Base-by-base conservation (phyloP, 108 stramenopile species). In the Chaetoceros tenuissimus region DNA sequence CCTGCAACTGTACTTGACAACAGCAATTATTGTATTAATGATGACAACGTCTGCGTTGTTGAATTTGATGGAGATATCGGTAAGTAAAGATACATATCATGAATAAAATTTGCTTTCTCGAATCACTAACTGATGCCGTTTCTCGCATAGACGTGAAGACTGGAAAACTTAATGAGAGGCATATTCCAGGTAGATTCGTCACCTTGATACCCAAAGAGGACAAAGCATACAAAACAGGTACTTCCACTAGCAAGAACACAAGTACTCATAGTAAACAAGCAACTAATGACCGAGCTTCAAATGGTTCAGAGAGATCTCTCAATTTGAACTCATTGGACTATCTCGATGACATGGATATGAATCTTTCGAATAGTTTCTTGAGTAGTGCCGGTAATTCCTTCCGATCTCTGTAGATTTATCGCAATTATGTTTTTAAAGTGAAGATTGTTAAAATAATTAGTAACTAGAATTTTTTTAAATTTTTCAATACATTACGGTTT, bases 21-120 rank as follows among this genome's bases (percentile, higher is more conserved):
- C 51, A 77, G 75, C 3, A 85, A 80, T 0, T 89, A 83, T 48
- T 85, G 81, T 55, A 66, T 79, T 51, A 71, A 56, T n/a, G 74
- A 85, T 58, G 87, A 89, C 55, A 84, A 89, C 48, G 77, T 89
- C 21, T 64, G 85, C 18, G 84, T 89, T 2, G 81, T 85, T 13
- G 75, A 89, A 57, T 89, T 89, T 50, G 84, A 89, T 48, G 81
- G 68, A 17, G 87, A 89, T 55, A 84, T 28, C 13, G 17, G 28
- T 18, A 47, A 28, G 27, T 8, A 3, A 34, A 29, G 5, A 48
- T 29, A 2, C 18, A 21, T 40, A 21, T 53, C 28, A 24, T 13
- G 20, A 7, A 23, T 50, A 8, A 19, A 13, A 7, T 28, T 40
- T 22, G 5, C 2, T 50, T 59, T 19, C 24, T 16, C n/a, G 28